Evolutionary conservation across 805 yeast genomes (phyloP), one percentile per base, ranked within the genome.

Genomic region (Scheffersomyces stipitis): DNA sequence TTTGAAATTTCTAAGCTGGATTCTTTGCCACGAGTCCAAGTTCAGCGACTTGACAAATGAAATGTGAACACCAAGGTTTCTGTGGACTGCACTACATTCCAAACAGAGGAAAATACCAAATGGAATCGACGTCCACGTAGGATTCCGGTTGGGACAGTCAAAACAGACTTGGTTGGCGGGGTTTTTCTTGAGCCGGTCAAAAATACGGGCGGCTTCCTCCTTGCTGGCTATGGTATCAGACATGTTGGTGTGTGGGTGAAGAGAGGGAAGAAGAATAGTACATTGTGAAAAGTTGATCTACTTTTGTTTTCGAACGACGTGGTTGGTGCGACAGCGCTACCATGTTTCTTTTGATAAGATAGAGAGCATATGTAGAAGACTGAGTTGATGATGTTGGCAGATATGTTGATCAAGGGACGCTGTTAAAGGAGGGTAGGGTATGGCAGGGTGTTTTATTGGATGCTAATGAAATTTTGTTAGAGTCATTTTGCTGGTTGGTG

Each of bases 61-160:
- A 53, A 93, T 83, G 61, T 93, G 99, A 26, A 90, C 97, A 41
- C 99, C 99, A 66, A 93, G 65, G 61, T 89, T 89, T 63, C 99
- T 80, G 69, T 93, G 99, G 35, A 85, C 88, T 3, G 98, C 90
- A 36, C 96, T 86, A 63, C 99, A 93, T 61, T 93, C 96, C 42
- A 90, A 74, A 69, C 99, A 93, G 41, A 93, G 68, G 59, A 90
- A 77, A 35, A 90, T 86, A 38, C 97, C 99, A 63, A 87, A 91
- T 10, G 98, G 96, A 37, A 91, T 89, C 10, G 98, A 91, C 3
- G 99, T 87, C 99, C 99, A 93, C 0, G 98, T 88, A 26, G 99
- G 98, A 60, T 90, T 90, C 58, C 86, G 88, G 51, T 90, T 86
- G 36, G 84, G 77, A 64, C 99, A 93, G 60, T 93, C 99, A 65